A percentile compares a stretch with the other conserved stretches of the same genome.
Conservation (phyloP, 257 asterid species). For the Mentha longifolia region DNA sequence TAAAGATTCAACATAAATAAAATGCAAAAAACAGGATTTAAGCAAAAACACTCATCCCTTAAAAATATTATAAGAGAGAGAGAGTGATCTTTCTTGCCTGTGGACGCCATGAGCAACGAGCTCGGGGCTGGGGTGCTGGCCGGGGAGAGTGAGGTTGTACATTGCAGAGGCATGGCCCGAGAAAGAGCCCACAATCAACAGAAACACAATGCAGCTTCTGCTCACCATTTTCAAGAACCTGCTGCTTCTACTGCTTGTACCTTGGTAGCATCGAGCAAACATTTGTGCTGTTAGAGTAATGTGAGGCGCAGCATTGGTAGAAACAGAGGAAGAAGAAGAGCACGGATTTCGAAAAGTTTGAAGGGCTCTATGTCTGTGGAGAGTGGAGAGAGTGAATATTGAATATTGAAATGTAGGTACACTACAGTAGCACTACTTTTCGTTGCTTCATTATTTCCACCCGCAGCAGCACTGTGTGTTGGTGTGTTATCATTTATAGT, state of each 20-base stretch:
- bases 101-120: constrained; percentile 48
- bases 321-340: not conserved
- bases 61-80: not conserved
- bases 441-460: constrained; percentile 29
- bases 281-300: not conserved
- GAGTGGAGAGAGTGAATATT: constrained; percentile 25
- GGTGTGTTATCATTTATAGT: constrained; percentile 25
- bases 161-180: constrained; percentile 31
- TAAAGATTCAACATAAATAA: constrained; percentile 12
- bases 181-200: constrained; percentile 34
- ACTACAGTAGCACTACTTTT: constrained; percentile 7
- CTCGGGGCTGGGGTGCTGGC: constrained; percentile 63
- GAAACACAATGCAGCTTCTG: constrained; percentile 42
- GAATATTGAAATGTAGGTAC: not conserved
- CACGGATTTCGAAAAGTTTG: constrained; percentile 26
- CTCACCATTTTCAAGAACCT: constrained; percentile 30
- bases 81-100: constrained; percentile 49
- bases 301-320: not conserved
- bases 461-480: constrained; percentile 6
- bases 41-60: not conserved
- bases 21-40: not conserved
- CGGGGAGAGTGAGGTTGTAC: constrained; percentile 52
- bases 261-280: not conserved
- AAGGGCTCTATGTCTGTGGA: constrained; percentile 35
- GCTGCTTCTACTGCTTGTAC: constrained; percentile 34